These are phyloP conservation scores for Trametes sp. DNA, from an alignment of 1,284 basidiomycete species.

Conservation along the genomic window DNA sequence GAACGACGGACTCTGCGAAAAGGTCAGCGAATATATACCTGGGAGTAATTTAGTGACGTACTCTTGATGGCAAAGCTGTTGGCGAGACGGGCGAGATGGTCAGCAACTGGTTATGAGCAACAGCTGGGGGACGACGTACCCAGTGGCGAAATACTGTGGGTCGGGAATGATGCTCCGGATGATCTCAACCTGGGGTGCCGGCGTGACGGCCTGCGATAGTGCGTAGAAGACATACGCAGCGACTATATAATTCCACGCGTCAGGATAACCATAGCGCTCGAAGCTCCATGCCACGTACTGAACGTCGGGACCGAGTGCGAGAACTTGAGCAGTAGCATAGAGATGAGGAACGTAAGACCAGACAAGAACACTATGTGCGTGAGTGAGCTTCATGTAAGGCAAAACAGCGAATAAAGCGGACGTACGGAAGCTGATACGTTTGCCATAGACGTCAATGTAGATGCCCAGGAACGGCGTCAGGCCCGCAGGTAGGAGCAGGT, in stretches of 20 bases:
- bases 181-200: slow-evolving; percentile 55
- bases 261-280: background rate
- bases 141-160: slow-evolving; percentile 53
- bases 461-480: slow-evolving; percentile 53
- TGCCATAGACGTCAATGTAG: slow-evolving; percentile 52
- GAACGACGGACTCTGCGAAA: slow-evolving; percentile 47
- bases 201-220: slow-evolving; percentile 51
- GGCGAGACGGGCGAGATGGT: background rate
- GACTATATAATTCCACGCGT: slow-evolving; percentile 34
- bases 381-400: background rate
- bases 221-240: slow-evolving; percentile 55
- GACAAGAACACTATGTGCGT: slow-evolving; percentile 48
- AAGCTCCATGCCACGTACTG: slow-evolving; percentile 37
- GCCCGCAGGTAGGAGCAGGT: slow-evolving; percentile 51
- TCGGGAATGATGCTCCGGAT: slow-evolving; percentile 50
- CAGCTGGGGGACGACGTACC: slow-evolving; percentile 33
- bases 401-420: slow-evolving; percentile 3
- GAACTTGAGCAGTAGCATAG: slow-evolving; percentile 53
- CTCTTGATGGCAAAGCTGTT: slow-evolving; percentile 52
- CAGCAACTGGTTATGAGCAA: background rate
- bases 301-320: slow-evolving; percentile 50
- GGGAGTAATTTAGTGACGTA: slow-evolving; percentile 18
- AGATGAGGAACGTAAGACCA: slow-evolving; percentile 50
- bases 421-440: slow-evolving; percentile 51
- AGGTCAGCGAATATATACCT: background rate